A percentile compares a stretch with the other conserved stretches of the same genome.
These are phyloP conservation scores for Macrophomina pseudophaseolina DNA, from an alignment of 2,329 filamentous ascomycete species.

Conservation along the genomic window DNA sequence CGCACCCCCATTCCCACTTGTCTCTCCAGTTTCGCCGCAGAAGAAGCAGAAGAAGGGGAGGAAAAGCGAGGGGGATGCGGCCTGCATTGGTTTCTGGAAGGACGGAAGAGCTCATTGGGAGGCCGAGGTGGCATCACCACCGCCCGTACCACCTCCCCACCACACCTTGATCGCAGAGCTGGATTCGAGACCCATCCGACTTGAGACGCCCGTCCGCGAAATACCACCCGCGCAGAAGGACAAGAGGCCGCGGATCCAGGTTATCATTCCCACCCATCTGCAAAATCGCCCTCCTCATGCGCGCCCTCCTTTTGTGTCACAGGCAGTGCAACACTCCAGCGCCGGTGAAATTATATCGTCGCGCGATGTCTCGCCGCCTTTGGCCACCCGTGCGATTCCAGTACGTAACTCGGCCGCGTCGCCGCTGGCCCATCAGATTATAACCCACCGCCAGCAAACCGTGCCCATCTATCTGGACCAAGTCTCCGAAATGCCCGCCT, in stretches of 20 bases:
- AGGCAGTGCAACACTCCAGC: slow-evolving; percentile 21
- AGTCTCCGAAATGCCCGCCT: background rate
- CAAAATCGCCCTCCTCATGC: slow-evolving; percentile 36
- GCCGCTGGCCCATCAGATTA: slow-evolving; percentile 14
- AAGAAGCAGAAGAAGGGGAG: slow-evolving; percentile 15
- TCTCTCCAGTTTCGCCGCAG: slow-evolving; percentile 26
- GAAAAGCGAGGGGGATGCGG: slow-evolving; percentile 30
- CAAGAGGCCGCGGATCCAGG: slow-evolving; percentile 40
- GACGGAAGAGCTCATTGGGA: slow-evolving; percentile 52
- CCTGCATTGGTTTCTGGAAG: slow-evolving; percentile 51
- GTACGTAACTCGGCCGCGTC: slow-evolving; percentile 35
- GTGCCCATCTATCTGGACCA: slow-evolving; percentile 22
- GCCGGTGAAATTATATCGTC: slow-evolving; percentile 20
- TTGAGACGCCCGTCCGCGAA: slow-evolving; percentile 25
- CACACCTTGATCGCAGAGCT: slow-evolving; percentile 25
- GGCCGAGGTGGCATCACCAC: slow-evolving; percentile 4
- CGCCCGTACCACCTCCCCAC: slow-evolving; percentile 20
- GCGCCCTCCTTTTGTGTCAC: slow-evolving; percentile 33
- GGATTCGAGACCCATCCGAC: slow-evolving; percentile 18
- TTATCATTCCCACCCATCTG: slow-evolving; percentile 39
- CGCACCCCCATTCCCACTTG: slow-evolving; percentile 20
- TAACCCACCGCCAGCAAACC: slow-evolving; percentile 11
- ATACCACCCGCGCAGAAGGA: slow-evolving; percentile 28
- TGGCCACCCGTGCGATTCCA: slow-evolving; percentile 21
- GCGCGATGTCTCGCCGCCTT: slow-evolving; percentile 41